Evolutionary conservation across 192 early-diverging fungal genomes (phyloP), one percentile per base, ranked within the genome.

Genomic region (Gigaspora rosea): DNA sequence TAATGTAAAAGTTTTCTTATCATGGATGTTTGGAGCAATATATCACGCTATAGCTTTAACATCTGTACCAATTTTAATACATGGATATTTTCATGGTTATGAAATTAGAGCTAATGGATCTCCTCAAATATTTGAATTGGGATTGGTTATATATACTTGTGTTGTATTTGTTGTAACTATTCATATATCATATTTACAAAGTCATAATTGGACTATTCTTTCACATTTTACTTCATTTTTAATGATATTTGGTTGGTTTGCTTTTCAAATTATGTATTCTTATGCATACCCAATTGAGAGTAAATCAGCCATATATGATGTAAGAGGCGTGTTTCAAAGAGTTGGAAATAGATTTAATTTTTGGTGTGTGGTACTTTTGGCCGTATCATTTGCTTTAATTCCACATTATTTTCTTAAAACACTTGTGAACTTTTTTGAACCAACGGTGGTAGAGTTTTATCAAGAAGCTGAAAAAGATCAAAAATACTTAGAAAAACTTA

Each of bases 131-230:
- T 92, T 84, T 62, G 77, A 84, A 22, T 78, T 82, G 36, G 88
- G 91, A 32, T 69, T 91, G n/a, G 78, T 84, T 4, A 80, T 90
- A 2, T 92, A 88, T 78, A 80, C 87, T 20, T 86, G 85, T 48
- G 85, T 90, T 79, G 87, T 92, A 6, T 66, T 92, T 47, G 82
- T 91, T 2, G 91, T 92, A 2, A 92, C 91, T 1, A 75, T 91
- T 73, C 90, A 92, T 80, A 87, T 92, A 49, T 87, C 90, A 4
- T 92, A 91, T 47, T 68, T 92, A n/a, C 91, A 92, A 77, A 86
- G 85, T 48, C 91, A 90, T 64, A 87, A 89, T 49, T 88, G 88
- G 86, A 84, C 88, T 13, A 68, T 86, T 36, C 78, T 91, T 10
- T 84, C 91, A 33, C 91, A 91, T 68, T 11, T 87, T 59, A 88